phyloP scores from a whole-genome alignment of 2,329 filamentous ascomycete species.

The Exophiala mesophila region DNA sequence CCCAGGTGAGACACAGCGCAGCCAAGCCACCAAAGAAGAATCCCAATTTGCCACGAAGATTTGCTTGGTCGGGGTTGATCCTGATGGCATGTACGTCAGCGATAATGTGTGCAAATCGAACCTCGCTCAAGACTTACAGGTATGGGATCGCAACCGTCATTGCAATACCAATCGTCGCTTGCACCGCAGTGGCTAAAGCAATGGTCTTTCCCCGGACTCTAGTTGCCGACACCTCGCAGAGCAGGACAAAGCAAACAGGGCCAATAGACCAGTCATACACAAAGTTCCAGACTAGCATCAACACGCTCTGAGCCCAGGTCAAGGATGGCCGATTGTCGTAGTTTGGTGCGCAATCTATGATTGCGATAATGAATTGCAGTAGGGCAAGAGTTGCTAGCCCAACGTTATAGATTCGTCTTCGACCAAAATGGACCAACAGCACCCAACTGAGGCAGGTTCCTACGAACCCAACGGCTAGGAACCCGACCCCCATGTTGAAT shows the following conservation, averaged over 20 bases:
- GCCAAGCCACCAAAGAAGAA: constrained; percentile 32
- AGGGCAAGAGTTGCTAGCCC: constrained; percentile 32
- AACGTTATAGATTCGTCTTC: constrained; percentile 32
- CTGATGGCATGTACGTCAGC: too few relatives aligned
- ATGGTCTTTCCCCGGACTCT: constrained; percentile 43
- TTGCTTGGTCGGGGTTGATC: constrained; percentile 26
- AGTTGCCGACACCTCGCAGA: constrained; percentile 44
- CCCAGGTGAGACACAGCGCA: constrained; percentile 21
- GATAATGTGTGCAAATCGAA: too few relatives aligned
- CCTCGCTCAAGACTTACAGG: constrained; percentile 8
- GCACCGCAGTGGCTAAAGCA: constrained; percentile 37
- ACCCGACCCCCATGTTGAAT: constrained; percentile 38
- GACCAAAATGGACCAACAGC: constrained; percentile 33
- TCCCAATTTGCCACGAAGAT: constrained; percentile 30
- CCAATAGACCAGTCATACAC: constrained; percentile 39
- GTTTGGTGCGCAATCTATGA: constrained; percentile 37
- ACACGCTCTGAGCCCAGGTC: constrained; percentile 34
- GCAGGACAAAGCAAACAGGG: constrained; percentile 43
- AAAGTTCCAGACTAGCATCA: constrained; percentile 38
- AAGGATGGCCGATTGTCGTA: constrained; percentile 26
- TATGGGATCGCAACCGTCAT: constrained; percentile 40
- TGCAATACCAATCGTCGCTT: constrained; percentile 36
- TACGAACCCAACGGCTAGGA: constrained; percentile 36
- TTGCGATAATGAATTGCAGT: constrained; percentile 37
- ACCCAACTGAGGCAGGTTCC: constrained; percentile 38